A percentile compares a stretch with the other conserved stretches of the same genome.
phyloP scores from a whole-genome alignment of 2,329 filamentous ascomycete species.

The Aspergillus sp. region DNA sequence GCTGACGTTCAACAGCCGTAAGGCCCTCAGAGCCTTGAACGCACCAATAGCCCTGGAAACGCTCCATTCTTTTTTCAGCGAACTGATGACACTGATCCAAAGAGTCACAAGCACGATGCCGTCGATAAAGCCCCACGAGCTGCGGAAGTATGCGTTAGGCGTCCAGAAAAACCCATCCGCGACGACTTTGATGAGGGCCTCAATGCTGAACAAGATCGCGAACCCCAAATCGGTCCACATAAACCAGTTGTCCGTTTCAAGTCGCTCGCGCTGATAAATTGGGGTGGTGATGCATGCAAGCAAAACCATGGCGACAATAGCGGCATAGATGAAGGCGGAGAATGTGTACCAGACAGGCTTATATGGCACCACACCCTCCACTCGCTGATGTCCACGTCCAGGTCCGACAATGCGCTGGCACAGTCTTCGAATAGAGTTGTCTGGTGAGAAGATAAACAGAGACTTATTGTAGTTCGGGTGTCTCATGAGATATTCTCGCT shows the following conservation, averaged over 20 bases:
- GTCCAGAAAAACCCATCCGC: conserved; percentile 96
- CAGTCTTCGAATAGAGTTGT: conserved; percentile 72
- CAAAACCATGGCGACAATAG: conserved; percentile 96
- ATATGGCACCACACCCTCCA: conserved; percentile 86
- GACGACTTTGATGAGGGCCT: conserved; percentile 87
- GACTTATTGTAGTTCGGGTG: conserved; percentile 93
- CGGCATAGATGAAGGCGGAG: conserved; percentile 88
- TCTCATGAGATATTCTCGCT: conserved; percentile 82
- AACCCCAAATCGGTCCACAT: conserved; percentile 92
- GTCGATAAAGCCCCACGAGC: conserved; percentile 96
- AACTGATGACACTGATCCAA: conserved; percentile 89
- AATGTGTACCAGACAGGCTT: conserved; percentile 89
- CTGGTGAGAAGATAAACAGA: conserved; percentile 78
- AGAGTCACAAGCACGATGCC: conserved; percentile 85
- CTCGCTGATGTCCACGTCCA: conserved; percentile 78
- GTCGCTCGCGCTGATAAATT: conserved; percentile 85
- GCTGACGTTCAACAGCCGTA: conserved; percentile 90
- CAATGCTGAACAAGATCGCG: conserved; percentile 77
- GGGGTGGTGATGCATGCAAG: conserved; percentile 93
- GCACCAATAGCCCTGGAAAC: conserved; percentile 90
- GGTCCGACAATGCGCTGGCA: conserved; percentile 92
- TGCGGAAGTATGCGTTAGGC: conserved; percentile 93
- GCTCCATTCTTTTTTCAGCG: conserved; percentile 75
- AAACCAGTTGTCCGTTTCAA: conserved; percentile 77
- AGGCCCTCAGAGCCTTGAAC: conserved; percentile 91